Evolutionary conservation across 768 basidiomycete genomes (phyloP).

Genomic region (Calocybe indica): DNA sequence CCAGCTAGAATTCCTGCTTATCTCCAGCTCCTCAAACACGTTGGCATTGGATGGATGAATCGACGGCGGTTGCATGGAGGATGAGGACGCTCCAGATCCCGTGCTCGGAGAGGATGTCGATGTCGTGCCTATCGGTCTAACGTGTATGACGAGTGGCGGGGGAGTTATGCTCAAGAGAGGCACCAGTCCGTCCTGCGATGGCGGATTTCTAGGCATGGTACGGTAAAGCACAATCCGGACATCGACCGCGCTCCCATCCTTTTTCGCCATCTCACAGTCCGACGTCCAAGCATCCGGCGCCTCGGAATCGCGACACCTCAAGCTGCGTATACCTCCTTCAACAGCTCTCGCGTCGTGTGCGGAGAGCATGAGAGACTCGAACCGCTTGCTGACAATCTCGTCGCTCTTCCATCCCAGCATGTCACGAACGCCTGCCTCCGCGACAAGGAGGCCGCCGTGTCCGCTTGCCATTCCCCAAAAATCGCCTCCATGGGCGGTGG

Average conservation of each 20-base stretch:
- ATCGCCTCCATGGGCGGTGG: neutral
- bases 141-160: constrained; percentile 31
- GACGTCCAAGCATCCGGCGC: constrained; percentile 9
- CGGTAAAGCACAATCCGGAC: constrained; percentile 22
- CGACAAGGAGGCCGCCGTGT: constrained; percentile 23
- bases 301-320: constrained; percentile 12
- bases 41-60: constrained; percentile 20
- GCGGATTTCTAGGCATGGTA: constrained; percentile 7
- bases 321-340: constrained; percentile 16
- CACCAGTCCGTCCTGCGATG: constrained; percentile 8
- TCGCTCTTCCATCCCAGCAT: constrained; percentile 58
- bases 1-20: constrained; percentile 72
- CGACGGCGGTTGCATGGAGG: neutral
- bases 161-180: constrained; percentile 21
- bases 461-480: neutral
- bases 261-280: constrained; percentile 31
- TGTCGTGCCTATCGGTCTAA: constrained; percentile 20
- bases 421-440: constrained; percentile 46
- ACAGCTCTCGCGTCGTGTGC: constrained; percentile 11
- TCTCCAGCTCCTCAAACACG: constrained; percentile 71
- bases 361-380: constrained; percentile 30
- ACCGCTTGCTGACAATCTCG: constrained; percentile 45
- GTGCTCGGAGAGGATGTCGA: constrained; percentile 8
- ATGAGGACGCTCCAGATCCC: neutral
- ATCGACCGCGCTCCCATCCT: constrained; percentile 23